Evolutionary conservation across 192 early-diverging fungal genomes (phyloP).

Genomic region (Fimicolochytrium jonesii): DNA sequence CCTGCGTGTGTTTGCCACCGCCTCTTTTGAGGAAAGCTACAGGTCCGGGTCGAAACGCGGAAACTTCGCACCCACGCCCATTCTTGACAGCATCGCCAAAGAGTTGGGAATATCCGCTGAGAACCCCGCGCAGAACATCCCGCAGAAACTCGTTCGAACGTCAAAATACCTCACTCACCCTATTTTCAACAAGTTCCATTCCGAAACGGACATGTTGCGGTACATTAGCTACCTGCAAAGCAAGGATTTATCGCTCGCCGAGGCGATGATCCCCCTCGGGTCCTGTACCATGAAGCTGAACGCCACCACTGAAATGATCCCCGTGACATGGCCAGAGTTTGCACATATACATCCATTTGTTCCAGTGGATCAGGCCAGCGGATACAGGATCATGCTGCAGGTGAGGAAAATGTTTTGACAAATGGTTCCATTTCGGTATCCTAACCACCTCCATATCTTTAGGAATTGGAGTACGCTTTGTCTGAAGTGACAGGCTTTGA

Average conservation of each 20-base stretch:
- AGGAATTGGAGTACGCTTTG: conserved; percentile 86
- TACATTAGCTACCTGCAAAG: conserved; percentile 92
- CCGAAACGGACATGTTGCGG: conserved; percentile 97
- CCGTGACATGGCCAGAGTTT: conserved; percentile 99
- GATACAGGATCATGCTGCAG: conserved; percentile 85
- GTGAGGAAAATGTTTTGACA: conserved; percentile 17
- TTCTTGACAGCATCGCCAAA: conserved; percentile 46
- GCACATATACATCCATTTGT: conserved; percentile 95
- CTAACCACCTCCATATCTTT: neutral
- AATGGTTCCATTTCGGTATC: neutral
- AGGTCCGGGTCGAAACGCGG: conserved; percentile 34
- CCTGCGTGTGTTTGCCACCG: conserved; percentile 72
- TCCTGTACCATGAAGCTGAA: conserved; percentile 99
- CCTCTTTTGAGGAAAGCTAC: conserved; percentile 48
- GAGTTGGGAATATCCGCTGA: conserved; percentile 16
- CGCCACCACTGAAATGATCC: conserved; percentile 99
- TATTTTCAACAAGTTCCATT: conserved; percentile 94
- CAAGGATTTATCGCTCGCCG: conserved; percentile 96
- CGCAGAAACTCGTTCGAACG: conserved; percentile 65
- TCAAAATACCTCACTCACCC: conserved; percentile 79
- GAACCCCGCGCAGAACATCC: conserved; percentile 34
- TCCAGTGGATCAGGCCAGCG: conserved; percentile 88
- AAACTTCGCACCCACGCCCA: conserved; percentile 30
- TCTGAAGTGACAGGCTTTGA: conserved; percentile 92
- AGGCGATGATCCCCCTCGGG: conserved; percentile 99